Base-by-base conservation (phyloP, 441 rosid genomes). In the Cnidoscolus chayamansa region DNA sequence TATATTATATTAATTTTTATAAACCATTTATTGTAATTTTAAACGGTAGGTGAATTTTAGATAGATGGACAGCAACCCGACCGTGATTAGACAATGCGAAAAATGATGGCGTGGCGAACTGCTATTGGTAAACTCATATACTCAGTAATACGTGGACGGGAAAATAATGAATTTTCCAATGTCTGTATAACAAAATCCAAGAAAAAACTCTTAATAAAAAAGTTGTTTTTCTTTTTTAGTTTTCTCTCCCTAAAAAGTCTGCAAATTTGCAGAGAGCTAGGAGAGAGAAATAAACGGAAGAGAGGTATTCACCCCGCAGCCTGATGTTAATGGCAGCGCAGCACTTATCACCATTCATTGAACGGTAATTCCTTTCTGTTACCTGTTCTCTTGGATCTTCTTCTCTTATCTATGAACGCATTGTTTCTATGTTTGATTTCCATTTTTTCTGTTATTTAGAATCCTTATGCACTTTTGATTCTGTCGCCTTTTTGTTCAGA, bases 211-310 rank as follows among this genome's bases (percentile, higher is more conserved):
- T 5, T 5, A 40, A 40, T 4, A 40, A 13, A n/a, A n/a, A 6
- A 62, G 1, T 2, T 11, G 8, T 15, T 35, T 16, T 40, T 63
- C 7, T 40, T 47, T 3, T 53, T 35, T 54, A 4, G 1, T 7
- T 49, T 45, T 45, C 10, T 65, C 68, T 25, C 49, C n/a, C 47
- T 4, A 19, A 35, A 37, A 40, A 40, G 45, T 40, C 51, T 43
- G 63, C 72, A 40, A 68, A 55, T 56, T 68, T 56, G 62, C 72
- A 68, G 72, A 37, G 63, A 47, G 37, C 10, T 10, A 56, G 17
- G 63, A 31, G 20, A 47, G 20, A 56, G 11, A n/a, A 40, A 40
- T 40, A 2, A 55, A 4, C 16, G 60, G 49, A 1, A 67, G n/a
- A 54, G 45, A 25, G n/a, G 5, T 15, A 59, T 59, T 3, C 20